Conservation (phyloP, 805 yeast species). For the Ogataea allantospora region DNA sequence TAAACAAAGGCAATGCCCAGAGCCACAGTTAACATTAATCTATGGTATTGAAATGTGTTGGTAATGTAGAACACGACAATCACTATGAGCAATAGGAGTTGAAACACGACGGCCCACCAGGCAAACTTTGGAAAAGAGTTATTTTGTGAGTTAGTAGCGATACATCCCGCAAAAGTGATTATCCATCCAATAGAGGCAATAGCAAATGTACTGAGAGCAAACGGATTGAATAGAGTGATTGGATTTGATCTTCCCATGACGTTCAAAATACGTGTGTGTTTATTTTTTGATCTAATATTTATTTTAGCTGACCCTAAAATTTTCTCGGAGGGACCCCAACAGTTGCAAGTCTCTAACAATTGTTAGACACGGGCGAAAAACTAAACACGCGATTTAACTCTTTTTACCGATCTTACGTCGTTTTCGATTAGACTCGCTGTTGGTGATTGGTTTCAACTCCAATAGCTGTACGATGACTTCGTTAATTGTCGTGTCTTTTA, state of each 20-base stretch:
- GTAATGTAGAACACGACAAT: constrained; percentile 53
- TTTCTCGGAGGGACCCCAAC: constrained; percentile 2
- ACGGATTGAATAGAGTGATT: constrained; percentile 51
- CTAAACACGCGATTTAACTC: background rate
- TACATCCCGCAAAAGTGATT: constrained; percentile 84
- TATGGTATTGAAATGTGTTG: constrained; percentile 68
- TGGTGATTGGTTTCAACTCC: too few relatives aligned
- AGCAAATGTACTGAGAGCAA: constrained; percentile 78
- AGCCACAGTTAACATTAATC: constrained; percentile 53
- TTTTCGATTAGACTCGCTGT: background rate
- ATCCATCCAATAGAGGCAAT: constrained; percentile 81
- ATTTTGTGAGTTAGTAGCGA: constrained; percentile 45
- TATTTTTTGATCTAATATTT: constrained; percentile 7
- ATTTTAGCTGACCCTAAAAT: constrained; percentile 1
- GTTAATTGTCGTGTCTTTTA: too few relatives aligned
- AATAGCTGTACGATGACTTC: too few relatives aligned
- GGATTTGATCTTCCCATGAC: constrained; percentile 21
- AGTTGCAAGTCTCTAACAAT: background rate
- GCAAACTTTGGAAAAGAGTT: constrained; percentile 71
- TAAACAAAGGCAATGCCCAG: constrained; percentile 76
- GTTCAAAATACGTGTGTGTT: constrained; percentile 4
- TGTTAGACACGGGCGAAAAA: too few relatives aligned
- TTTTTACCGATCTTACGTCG: constrained; percentile 1
- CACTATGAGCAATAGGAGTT: constrained; percentile 57
- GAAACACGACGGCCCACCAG: constrained; percentile 95